Evolutionary conservation across 768 basidiomycete genomes (phyloP).

Genomic region (Mycena sanguinolenta): DNA sequence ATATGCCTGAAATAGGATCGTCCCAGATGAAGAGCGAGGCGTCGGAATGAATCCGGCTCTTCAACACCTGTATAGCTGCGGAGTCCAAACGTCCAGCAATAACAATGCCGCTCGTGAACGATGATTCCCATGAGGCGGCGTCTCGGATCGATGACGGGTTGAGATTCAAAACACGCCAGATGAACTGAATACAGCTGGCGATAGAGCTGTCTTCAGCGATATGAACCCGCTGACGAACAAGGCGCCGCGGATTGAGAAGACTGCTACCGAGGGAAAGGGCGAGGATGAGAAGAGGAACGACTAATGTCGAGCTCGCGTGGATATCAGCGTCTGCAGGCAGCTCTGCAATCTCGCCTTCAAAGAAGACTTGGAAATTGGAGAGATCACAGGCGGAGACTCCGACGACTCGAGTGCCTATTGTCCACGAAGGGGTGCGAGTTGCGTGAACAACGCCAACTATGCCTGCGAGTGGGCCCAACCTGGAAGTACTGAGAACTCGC

Average conservation of each 20-base stretch:
- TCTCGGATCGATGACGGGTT: background rate
- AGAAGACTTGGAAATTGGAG: constrained; percentile 5
- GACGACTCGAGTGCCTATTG: constrained; percentile 2
- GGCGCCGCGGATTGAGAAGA: background rate
- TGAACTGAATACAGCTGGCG: background rate
- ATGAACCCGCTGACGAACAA: background rate
- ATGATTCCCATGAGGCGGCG: background rate
- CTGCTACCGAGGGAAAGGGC: constrained; percentile 6
- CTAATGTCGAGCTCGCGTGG: background rate
- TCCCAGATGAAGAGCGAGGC: constrained; percentile 6
- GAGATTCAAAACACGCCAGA: background rate
- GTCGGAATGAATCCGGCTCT: background rate
- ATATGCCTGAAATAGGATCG: background rate
- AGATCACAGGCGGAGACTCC: background rate
- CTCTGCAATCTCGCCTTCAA: constrained; percentile 5
- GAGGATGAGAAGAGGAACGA: background rate
- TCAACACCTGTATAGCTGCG: constrained; percentile 1
- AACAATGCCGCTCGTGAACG: background rate
- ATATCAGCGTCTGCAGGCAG: background rate
- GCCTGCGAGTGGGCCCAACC: background rate
- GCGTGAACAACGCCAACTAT: background rate
- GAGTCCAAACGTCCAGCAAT: background rate
- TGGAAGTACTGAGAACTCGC: background rate
- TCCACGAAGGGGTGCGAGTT: background rate
- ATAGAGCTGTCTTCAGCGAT: background rate